phyloP scores from a whole-genome alignment of 139 green algal genomes.

The Chlorella sorokiniana region DNA sequence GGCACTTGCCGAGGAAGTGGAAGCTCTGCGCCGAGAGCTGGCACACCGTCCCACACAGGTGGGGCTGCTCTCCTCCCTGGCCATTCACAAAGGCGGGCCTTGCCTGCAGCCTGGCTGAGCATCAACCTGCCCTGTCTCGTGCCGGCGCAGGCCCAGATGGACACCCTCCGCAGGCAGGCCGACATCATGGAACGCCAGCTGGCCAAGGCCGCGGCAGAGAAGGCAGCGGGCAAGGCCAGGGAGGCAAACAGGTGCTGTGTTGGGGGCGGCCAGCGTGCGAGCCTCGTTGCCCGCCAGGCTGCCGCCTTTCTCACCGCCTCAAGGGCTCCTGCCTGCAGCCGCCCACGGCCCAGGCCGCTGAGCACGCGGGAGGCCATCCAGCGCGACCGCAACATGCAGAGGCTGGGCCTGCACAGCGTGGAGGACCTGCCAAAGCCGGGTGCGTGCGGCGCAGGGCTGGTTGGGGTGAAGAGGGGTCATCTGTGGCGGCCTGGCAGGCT shows the following conservation, averaged over 20 bases:
- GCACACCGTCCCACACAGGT: slow-evolving; percentile 6
- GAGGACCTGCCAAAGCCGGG: slow-evolving; percentile 51
- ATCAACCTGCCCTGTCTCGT: slow-evolving; percentile 13
- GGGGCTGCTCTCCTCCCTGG: no score
- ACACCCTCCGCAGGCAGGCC: slow-evolving; percentile 61
- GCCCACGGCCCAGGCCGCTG: slow-evolving; percentile 30
- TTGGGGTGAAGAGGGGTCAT: not conserved
- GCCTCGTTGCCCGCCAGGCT: no score
- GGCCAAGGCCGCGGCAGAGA: slow-evolving; percentile 14
- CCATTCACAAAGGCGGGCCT: no score
- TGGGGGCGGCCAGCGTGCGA: not conserved
- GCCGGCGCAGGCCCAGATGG: slow-evolving; percentile 19
- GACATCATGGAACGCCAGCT: slow-evolving; percentile 71
- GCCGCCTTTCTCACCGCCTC: not conserved
- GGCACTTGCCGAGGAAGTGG: slow-evolving; percentile 7
- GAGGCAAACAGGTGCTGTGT: not conserved
- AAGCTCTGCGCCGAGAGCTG: slow-evolving; percentile 9
- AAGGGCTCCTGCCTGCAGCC: not conserved
- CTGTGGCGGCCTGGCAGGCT: not conserved
- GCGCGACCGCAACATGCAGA: slow-evolving; percentile 65
- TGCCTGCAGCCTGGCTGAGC: no score
- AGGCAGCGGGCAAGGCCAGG: slow-evolving; percentile 10
- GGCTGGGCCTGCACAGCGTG: slow-evolving; percentile 63
- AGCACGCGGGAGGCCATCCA: slow-evolving; percentile 60
- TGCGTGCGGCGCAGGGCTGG: not conserved